Evolutionary conservation across 257 asterid species (phyloP).

Genomic region (Solanum raphanifolium): DNA sequence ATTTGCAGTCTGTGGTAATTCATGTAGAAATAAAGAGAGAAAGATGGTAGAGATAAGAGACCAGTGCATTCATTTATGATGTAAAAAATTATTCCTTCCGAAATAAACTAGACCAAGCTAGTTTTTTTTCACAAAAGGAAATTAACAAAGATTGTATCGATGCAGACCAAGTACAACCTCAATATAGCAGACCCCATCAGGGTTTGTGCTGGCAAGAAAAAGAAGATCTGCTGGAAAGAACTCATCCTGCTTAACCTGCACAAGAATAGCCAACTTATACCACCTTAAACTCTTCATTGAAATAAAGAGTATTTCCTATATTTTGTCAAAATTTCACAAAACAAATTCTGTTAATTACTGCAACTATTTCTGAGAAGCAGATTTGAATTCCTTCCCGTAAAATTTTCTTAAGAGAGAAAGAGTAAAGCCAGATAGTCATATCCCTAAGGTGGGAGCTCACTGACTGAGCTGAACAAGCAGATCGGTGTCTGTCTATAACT

Average conservation of each 20-base stretch:
- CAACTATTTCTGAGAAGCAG: neutral
- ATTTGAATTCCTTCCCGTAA: neutral
- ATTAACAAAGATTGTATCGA: slow-evolving; percentile 2
- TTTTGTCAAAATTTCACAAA: neutral
- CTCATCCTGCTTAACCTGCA: slow-evolving; percentile 89
- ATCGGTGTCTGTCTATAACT: neutral
- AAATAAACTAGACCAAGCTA: neutral
- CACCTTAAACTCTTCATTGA: neutral
- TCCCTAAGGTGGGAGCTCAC: neutral
- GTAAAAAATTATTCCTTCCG: neutral
- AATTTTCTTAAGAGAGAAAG: neutral
- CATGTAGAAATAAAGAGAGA: slow-evolving; percentile 1
- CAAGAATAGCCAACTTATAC: slow-evolving; percentile 1
- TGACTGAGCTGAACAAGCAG: neutral
- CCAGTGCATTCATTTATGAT: neutral
- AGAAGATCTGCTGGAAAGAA: slow-evolving; percentile 94
- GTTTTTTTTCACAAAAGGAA: neutral
- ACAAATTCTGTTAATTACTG: neutral
- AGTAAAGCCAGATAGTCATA: neutral
- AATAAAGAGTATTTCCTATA: neutral
- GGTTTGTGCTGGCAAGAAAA: slow-evolving; percentile 89
- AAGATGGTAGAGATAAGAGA: neutral
- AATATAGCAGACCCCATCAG: slow-evolving; percentile 92
- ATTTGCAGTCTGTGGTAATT: slow-evolving; percentile 77
- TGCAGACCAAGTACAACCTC: slow-evolving; percentile 57